These are phyloP conservation scores for Fusarium sp. DNA, from an alignment of 2,329 filamentous ascomycete genomes.

Conservation along the genomic window DNA sequence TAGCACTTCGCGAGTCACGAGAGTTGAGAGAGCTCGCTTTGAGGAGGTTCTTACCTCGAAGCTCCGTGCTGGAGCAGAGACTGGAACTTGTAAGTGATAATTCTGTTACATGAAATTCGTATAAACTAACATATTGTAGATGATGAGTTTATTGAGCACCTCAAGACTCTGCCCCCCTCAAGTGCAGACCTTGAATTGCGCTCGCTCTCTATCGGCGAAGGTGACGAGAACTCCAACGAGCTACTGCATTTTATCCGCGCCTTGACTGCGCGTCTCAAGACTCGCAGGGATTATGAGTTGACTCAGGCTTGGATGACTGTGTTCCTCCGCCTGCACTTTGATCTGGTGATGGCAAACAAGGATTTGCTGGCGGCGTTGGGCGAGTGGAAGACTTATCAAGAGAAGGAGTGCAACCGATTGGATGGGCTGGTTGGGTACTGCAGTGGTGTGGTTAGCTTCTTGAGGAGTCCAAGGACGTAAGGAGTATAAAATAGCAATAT, in stretches of 20 bases:
- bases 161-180: constrained; percentile 85
- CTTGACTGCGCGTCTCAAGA: constrained; percentile 75
- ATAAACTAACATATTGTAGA: constrained; percentile 58
- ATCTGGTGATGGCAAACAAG: constrained; percentile 64
- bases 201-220: constrained; percentile 69
- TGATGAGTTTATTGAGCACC: constrained; percentile 77
- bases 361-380: constrained; percentile 69
- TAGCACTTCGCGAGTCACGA: constrained; percentile 74
- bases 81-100: constrained; percentile 70
- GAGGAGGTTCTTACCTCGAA: constrained; percentile 71
- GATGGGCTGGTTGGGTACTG: constrained; percentile 87
- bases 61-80: constrained; percentile 65
- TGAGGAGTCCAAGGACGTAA: constrained; percentile 72
- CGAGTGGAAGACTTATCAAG: constrained; percentile 80
- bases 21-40: constrained; percentile 69
- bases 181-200: constrained; percentile 92
- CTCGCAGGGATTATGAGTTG: constrained; percentile 88
- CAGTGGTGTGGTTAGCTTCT: constrained; percentile 84
- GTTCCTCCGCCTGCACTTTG: constrained; percentile 83
- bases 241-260: constrained; percentile 84
- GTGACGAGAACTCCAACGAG: constrained; percentile 72
- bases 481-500: constrained; percentile 9
- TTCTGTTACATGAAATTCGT: background rate
- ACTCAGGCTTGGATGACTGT: constrained; percentile 98
- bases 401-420: constrained; percentile 77